Evolutionary conservation across 2,329 filamentous ascomycete genomes (phyloP).

Genomic region (Penicillium polonicum): DNA sequence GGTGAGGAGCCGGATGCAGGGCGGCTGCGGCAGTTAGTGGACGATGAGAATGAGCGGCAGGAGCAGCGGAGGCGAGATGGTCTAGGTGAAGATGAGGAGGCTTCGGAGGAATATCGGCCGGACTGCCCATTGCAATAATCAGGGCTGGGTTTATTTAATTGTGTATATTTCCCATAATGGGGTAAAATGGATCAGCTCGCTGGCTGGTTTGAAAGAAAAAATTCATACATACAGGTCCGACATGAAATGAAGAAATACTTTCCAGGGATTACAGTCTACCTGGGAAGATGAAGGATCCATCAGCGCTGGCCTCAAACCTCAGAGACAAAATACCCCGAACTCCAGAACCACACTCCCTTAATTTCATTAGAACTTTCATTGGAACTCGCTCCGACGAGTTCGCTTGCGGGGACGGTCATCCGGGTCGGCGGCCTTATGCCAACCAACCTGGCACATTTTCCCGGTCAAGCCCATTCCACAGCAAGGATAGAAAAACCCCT

Average conservation of each 20-base stretch:
- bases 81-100: background rate
- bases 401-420: background rate
- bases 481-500: background rate
- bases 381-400: background rate
- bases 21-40: background rate
- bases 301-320: background rate
- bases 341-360: background rate
- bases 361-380: background rate
- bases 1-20: background rate
- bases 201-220: background rate
- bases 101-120: background rate
- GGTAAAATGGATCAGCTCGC: too few species aligned
- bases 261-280: background rate
- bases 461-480: background rate
- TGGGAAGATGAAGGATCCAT: too few species aligned
- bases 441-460: background rate
- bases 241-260: background rate
- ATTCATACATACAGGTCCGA: background rate
- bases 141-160: background rate
- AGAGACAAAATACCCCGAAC: background rate
- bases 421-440: background rate
- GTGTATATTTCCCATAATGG: background rate
- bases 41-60: background rate
- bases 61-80: conserved; percentile 4
- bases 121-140: background rate